Percentiles rank a stretch among this genome's conserved stretches.
These are phyloP conservation scores for Penicillium sp. DNA, from an alignment of 2,329 filamentous ascomycete species.

Conservation along the genomic window DNA sequence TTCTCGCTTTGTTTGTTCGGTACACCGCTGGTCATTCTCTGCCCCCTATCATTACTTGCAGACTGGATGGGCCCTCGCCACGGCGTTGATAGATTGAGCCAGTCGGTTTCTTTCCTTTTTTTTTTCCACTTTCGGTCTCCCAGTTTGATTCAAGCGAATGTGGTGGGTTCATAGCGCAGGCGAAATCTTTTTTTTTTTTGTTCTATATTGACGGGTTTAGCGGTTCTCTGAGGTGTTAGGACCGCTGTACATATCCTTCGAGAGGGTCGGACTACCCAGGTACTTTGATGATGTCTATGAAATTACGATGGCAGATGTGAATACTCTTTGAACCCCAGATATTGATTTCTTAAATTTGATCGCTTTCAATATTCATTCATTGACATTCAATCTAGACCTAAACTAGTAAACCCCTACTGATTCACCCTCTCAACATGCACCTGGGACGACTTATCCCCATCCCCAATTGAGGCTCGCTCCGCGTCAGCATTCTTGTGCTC, in stretches of 20 bases:
- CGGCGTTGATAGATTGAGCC: not conserved
- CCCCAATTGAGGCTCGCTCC: constrained; percentile 14
- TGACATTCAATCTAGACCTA: not conserved
- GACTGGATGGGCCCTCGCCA: not conserved
- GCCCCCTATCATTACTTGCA: not conserved
- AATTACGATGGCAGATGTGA: constrained; percentile 14
- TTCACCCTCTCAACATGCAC: constrained; percentile 17
- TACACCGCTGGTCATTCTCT: not conserved
- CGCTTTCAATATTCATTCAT: not conserved
- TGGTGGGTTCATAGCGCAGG: constrained; percentile 18
- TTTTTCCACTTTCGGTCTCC: constrained; percentile 3
- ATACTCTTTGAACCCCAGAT: not conserved
- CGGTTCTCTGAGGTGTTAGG: not conserved
- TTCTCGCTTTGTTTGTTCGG: not conserved
- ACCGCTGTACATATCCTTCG: constrained; percentile 7
- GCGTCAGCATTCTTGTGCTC: constrained; percentile 23
- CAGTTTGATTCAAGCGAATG: constrained; percentile 6
- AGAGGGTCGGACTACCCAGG: constrained; percentile 2
- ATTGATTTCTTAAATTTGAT: not conserved
- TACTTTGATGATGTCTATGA: constrained; percentile 12
- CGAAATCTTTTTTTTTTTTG: constrained; percentile 1
- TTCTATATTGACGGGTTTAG: not conserved
- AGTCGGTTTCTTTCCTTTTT: not conserved
- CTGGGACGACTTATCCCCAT: constrained; percentile 12
- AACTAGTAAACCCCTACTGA: not conserved